These are phyloP conservation scores for Dactylis glomerata DNA, from an alignment of 176 grass and related monocot genomes.

Conservation along the genomic window DNA sequence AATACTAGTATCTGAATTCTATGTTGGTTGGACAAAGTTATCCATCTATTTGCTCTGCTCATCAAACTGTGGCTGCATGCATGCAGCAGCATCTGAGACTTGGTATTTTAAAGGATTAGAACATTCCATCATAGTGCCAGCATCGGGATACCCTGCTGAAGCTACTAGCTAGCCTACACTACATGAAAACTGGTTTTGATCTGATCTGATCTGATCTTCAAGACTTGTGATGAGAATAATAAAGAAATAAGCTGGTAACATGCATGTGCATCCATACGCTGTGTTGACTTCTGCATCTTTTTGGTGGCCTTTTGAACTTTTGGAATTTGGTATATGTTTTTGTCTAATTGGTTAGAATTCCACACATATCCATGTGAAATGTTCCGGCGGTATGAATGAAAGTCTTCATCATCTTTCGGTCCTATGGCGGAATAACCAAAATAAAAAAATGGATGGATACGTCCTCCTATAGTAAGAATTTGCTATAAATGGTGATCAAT, in stretches of 20 bases:
- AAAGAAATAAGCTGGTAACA: background rate
- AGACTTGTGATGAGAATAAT: background rate
- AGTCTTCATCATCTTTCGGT: too few species aligned
- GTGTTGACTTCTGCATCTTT: background rate
- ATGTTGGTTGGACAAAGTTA: constrained; percentile 5
- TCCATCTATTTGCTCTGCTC: constrained; percentile 20
- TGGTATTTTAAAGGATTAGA: constrained; percentile 29
- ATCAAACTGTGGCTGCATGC: constrained; percentile 42
- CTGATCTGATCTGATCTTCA: constrained; percentile 1
- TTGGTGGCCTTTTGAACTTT: too few species aligned
- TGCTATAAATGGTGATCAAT: background rate
- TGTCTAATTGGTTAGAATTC: background rate
- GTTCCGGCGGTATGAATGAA: too few species aligned
- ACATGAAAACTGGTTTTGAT: background rate
- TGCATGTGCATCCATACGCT: background rate
- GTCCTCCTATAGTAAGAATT: background rate
- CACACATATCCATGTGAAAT: too few species aligned
- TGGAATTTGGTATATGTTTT: background rate
- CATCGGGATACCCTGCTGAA: constrained; percentile 29
- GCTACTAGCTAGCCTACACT: background rate
- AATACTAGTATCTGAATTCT: constrained; percentile 20
- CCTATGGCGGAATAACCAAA: too few species aligned
- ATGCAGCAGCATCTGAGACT: constrained; percentile 26
- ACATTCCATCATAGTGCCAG: constrained; percentile 43
- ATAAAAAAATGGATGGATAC: background rate